Base-by-base conservation (phyloP, 2,329 filamentous ascomycete species). In the Cryphonectria carpinicola region DNA sequence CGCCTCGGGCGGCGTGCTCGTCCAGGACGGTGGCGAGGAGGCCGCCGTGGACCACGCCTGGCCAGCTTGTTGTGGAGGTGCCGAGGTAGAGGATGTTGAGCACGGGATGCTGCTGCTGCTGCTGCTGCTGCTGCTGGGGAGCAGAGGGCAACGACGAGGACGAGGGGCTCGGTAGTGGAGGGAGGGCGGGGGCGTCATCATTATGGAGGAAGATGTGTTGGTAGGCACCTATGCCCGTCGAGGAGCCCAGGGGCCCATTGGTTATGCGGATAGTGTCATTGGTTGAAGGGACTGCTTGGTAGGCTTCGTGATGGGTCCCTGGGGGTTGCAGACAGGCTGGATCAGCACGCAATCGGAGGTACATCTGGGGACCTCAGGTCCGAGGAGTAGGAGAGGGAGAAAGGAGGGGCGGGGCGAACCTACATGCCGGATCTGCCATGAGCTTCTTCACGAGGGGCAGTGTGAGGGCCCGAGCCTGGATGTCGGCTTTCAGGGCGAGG, bases 41-140 rank as follows among this genome's bases (percentile, higher is more conserved):
- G 19, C 92, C 92, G 69, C 92, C 92, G 81, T 95, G 92, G 66
- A 89, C 88, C 56, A 92, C 84, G 17, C 87, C 86, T 1, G 92
- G 92, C 90, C 91, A 95, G 4, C 93, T 92, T 64, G 86, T 83
- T 28, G 91, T 77, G 1, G 84, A 87, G n/a, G 83, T 79, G 8
- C 92, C 93, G 68, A 94, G 85, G 83, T 86, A 92, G 5, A 94
- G 82, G n/a, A 94, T 84, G 58, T 62, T 63, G 66, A 68, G 35
- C 28, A 63, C 41, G 4, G 56, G 56, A 8, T 62, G n/a, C 56
- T 11, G 62, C 10, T 13, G 60, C 35, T 35, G 14, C 22, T 13
- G 35, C 22, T 62, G 60, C 17, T 35, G 60, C 19, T 14, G 60
- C 14, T 79, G 75, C 89, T 87, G 74, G 88, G 85, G 8, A 89